A percentile compares a stretch with the other conserved stretches of the same genome.
Conservation (phyloP, 805 yeast genomes). For the Gaillardinia entomophila region DNA sequence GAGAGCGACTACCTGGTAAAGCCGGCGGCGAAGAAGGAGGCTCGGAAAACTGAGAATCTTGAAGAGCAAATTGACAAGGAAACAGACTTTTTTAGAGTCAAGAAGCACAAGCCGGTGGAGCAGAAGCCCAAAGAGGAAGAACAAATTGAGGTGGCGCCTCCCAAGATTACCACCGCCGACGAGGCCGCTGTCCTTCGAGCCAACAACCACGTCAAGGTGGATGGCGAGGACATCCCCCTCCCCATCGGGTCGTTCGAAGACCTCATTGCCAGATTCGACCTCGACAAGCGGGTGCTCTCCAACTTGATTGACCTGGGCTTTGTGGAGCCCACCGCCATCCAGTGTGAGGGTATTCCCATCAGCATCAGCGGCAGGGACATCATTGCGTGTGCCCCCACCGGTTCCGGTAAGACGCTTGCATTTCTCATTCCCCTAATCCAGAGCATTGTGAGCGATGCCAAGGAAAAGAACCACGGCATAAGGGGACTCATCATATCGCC, state of each 20-base stretch:
- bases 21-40: conserved; percentile 15
- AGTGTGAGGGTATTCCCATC: conserved; percentile 82
- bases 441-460: conserved; percentile 18
- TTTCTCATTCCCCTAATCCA: conserved; percentile 81
- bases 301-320: conserved; percentile 69
- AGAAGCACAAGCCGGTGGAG: conserved; percentile 27
- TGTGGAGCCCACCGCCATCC: conserved; percentile 87
- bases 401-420: conserved; percentile 95
- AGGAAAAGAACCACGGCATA: conserved; percentile 43
- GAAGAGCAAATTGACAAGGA: conserved; percentile 59
- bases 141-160: conserved; percentile 30
- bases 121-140: conserved; percentile 14
- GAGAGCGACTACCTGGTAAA: conserved; percentile 38
- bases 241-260: conserved; percentile 91
- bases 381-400: conserved; percentile 95
- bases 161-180: conserved; percentile 43
- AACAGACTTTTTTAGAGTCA: conserved; percentile 76
- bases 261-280: conserved; percentile 58
- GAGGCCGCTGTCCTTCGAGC: conserved; percentile 63
- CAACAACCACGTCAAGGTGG: conserved; percentile 58
- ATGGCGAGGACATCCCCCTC: conserved; percentile 82
- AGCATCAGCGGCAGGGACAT: conserved; percentile 67
- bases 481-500: conserved; percentile 85
- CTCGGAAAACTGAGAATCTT: conserved; percentile 33
- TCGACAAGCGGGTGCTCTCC: conserved; percentile 51